Conservation (phyloP, 768 basidiomycete species). For the Xerocomus potaroensis region DNA sequence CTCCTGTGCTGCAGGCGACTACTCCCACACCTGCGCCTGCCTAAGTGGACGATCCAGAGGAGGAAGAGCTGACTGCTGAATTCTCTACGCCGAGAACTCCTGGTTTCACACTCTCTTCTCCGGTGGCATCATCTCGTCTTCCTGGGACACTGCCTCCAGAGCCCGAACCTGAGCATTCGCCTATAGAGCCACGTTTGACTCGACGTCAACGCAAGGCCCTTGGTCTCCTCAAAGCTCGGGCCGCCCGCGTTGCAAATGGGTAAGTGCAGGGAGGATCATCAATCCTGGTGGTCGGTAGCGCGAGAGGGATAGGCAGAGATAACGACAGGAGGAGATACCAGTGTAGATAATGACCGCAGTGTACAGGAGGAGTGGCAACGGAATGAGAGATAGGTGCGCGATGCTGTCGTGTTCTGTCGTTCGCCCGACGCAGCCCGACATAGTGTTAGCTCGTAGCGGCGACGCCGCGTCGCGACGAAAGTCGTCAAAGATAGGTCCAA, state of each 20-base stretch:
- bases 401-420: no score
- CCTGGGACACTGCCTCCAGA: conserved; percentile 34
- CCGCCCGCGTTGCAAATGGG: conserved; percentile 28
- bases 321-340: conserved; percentile 20
- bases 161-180: conserved; percentile 9
- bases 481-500: no score
- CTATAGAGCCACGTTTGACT: conserved; percentile 44
- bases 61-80: conserved; percentile 37
- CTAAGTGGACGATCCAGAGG: conserved; percentile 33
- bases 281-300: conserved; percentile 62
- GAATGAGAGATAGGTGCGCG: no score
- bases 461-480: no score
- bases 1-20: conserved; percentile 28
- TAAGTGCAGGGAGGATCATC: conserved; percentile 51
- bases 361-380: conserved; percentile 50
- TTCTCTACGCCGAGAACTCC: conserved; percentile 37
- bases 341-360: conserved; percentile 31
- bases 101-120: conserved; percentile 30
- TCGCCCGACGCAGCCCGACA: no score
- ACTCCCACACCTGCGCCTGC: conserved; percentile 30
- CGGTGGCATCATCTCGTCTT: conserved; percentile 33
- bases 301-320: conserved; percentile 29
- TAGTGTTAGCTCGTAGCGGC: no score
- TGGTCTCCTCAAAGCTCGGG: conserved; percentile 56
- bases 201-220: conserved; percentile 65